Conservation (phyloP, 169 alveolate species). For the Cryptosporidium parvum region DNA sequence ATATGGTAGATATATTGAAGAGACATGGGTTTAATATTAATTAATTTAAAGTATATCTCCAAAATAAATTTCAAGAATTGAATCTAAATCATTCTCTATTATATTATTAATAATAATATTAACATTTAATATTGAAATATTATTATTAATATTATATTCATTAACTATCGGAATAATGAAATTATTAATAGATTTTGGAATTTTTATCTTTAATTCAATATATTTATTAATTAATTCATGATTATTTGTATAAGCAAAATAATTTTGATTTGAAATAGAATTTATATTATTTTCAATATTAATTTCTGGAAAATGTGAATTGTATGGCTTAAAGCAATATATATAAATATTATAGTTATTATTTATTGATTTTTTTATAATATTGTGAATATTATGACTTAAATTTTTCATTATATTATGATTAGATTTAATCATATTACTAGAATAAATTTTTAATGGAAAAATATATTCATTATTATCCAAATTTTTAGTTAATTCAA, state of each 20-base stretch:
- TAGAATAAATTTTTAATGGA: background rate
- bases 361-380: background rate
- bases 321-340: conserved; percentile 11
- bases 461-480: background rate
- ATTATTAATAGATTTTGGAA: conserved; percentile 1
- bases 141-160: background rate
- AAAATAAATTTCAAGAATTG: background rate
- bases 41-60: background rate
- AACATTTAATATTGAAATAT: background rate
- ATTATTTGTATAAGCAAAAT: conserved; percentile 4
- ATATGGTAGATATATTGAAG: conserved; percentile 73
- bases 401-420: background rate
- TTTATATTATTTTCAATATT: background rate
- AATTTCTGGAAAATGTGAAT: background rate
- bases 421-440: background rate
- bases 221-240: background rate
- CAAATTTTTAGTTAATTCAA: background rate
- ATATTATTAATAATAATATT: conserved; percentile 6
- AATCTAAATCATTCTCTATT: background rate
- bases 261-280: conserved; percentile 2
- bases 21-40: conserved; percentile 47
- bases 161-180: conserved; percentile 7
- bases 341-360: background rate
- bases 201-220: conserved; percentile 32
- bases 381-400: background rate